Evolutionary conservation across 1,284 basidiomycete species (phyloP), one percentile per base, ranked within the genome.

Genomic region (Marasmius fiardii): DNA sequence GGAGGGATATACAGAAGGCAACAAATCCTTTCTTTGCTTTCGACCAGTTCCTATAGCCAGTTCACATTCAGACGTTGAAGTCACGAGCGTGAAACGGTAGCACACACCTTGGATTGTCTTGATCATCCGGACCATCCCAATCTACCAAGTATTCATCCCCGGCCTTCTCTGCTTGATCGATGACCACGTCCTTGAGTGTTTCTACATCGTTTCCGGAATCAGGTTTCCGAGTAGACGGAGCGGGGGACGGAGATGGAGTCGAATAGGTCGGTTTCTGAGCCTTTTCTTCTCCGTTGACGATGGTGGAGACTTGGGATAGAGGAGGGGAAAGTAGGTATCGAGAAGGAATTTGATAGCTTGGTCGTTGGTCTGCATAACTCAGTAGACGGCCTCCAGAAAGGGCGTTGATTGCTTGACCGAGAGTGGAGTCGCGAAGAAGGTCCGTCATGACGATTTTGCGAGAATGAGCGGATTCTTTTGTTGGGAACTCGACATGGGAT

Each of bases 1-100:
- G 73, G 3, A 84, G 57, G 55, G 80, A 81, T n/a, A 78, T 78
- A n/a, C 82, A 66, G 45, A 70, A 73, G 1, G 83, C 85, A 12
- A 87, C 68, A 55, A 67, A 68, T 3, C 56, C 53, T 51, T 67
- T 64, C 52, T 69, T 69, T 4, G 35, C 0, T 12, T 56, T 55
- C 1, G 66, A 66, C 68, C 67, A 70, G 52, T 69, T 69, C 59
- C 68, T 71, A 51, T 34, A 14, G 45, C 7, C 26, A 24, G 41
- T 14, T 14, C 47, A 16, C 35, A 12, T 35, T 24, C 24, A 34
- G 23, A 3, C 16, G 12, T 56, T 18, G 50, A 45, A 33, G 4
- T 43, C 4, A 21, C n/a, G 28, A 44, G 3, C 20, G 16, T 23
- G 51, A 21, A 1, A 4, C 10, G 3, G 57, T 55, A 60, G 28